phyloP scores from a whole-genome alignment of 1,284 basidiomycete genomes.

The Leccinum fuscescens region DNA sequence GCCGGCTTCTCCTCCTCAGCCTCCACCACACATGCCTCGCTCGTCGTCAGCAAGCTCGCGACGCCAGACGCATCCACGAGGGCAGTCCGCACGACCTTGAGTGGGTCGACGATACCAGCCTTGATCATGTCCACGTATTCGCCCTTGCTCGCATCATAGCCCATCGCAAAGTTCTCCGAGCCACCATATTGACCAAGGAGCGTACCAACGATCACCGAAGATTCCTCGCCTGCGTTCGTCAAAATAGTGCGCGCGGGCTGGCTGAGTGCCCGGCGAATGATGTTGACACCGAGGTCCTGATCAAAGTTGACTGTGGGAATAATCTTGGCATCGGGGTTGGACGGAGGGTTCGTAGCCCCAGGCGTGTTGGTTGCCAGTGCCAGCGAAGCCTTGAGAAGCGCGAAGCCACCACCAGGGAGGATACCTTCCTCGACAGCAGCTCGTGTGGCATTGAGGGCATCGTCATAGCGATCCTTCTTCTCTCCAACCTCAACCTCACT shows the following conservation, averaged over 20 bases:
- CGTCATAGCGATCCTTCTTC: constrained; percentile 99
- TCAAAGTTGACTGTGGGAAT: constrained; percentile 93
- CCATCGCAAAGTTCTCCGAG: constrained; percentile 75
- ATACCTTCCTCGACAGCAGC: constrained; percentile 99
- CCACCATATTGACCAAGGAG: constrained; percentile 69
- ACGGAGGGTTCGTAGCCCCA: constrained; percentile 39
- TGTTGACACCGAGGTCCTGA: constrained; percentile 93
- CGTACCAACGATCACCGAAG: constrained; percentile 89
- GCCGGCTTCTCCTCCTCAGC: constrained; percentile 78
- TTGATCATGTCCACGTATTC: constrained; percentile 96
- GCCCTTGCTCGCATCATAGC: constrained; percentile 90
- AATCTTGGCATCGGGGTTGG: constrained; percentile 55
- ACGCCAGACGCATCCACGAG: constrained; percentile 89
- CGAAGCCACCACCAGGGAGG: constrained; percentile 93
- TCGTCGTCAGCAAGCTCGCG: constrained; percentile 88
- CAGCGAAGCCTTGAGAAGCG: constrained; percentile 86
- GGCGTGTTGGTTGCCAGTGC: constrained; percentile 67
- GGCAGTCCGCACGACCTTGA: constrained; percentile 91
- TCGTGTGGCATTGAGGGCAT: constrained; percentile 95
- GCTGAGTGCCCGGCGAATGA: constrained; percentile 87
- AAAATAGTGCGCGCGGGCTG: constrained; percentile 88
- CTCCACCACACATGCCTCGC: constrained; percentile 91
- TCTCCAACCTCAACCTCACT: constrained; percentile 97
- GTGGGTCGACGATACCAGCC: constrained; percentile 90
- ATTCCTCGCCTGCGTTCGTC: constrained; percentile 94